Evolutionary conservation across 441 rosid species (phyloP), one percentile per base, ranked within the genome.

Genomic region (Populus hybrid): DNA sequence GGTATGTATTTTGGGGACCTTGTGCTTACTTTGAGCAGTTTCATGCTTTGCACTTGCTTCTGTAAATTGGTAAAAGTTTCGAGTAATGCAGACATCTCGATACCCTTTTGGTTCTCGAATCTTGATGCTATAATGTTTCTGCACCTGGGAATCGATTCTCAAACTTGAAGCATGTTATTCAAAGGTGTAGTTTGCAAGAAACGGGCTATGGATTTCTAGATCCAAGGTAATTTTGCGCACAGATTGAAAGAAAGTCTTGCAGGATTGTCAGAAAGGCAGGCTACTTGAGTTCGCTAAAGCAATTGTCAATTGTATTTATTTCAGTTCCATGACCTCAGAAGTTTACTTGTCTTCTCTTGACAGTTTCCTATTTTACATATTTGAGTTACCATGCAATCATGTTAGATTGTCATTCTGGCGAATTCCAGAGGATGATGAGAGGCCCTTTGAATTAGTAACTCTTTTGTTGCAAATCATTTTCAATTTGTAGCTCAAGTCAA

Each of bases 21-120:
- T 89, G 91, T 69, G 97, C 95, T 11, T 94, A 87, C 82, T 92
- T 91, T 31, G 92, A 86, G 76, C 90, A 84, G 11, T 80, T 84
- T 4, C 69, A 71, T 14, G 40, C 77, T 38, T 67, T 66, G 82
- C 83, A 7, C 67, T 59, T 18, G 81, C 24, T 65, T 73, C 77
- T 71, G 71, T 24, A 80, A 53, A 18, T 7, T 6, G 63, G 3
- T 2, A 61, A 21, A n/a, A 45, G 21, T 8, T 21, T 21, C 26
- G 9, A 61, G 26, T 9, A 21, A 21, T 8, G 64, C 64, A 9
- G 64, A 21, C 64, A 9, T 61, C 9, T 61, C 2, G 26, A 61
- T 8, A 21, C 12, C 64, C 23, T 8, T 3, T 8, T 61, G 5
- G 24, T 61, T 21, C 64, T n/a, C 12, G 64, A n/a, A 61, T 21